phyloP scores from a whole-genome alignment of 2,329 filamentous ascomycete genomes.

The Setomelanomma holmii region DNA sequence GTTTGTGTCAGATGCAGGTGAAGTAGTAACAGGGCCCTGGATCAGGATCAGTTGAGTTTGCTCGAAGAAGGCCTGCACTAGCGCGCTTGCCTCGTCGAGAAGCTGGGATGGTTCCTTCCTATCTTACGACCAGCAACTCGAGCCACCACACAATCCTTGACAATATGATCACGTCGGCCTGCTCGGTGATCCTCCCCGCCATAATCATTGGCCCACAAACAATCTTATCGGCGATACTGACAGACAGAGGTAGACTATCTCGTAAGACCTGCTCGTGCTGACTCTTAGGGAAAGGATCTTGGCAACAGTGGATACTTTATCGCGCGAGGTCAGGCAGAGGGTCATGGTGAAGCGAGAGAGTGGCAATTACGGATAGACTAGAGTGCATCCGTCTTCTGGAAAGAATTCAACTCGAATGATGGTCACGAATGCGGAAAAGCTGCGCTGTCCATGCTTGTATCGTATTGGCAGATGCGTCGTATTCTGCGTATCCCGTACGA shows the following conservation, averaged over 20 bases:
- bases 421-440: not conserved
- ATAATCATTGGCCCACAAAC: not conserved
- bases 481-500: too few relatives aligned
- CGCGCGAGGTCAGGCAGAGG: not conserved
- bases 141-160: not conserved
- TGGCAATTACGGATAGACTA: not conserved
- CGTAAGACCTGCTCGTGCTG: not conserved
- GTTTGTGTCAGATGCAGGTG: not conserved
- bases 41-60: not conserved
- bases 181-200: not conserved
- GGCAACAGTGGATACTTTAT: not conserved
- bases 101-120: not conserved
- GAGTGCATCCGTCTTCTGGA: not conserved
- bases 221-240: not conserved
- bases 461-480: too few relatives aligned
- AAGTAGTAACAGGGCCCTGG: not conserved
- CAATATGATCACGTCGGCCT: too few relatives aligned
- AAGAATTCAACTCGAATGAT: not conserved
- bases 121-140: not conserved
- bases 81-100: not conserved
- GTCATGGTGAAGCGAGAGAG: not conserved
- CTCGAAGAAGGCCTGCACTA: not conserved
- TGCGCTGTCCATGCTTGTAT: not conserved
- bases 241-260: not conserved
- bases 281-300: not conserved